Evolutionary conservation across 2,329 filamentous ascomycete genomes (phyloP).

Genomic region (Penicillium olsonii): DNA sequence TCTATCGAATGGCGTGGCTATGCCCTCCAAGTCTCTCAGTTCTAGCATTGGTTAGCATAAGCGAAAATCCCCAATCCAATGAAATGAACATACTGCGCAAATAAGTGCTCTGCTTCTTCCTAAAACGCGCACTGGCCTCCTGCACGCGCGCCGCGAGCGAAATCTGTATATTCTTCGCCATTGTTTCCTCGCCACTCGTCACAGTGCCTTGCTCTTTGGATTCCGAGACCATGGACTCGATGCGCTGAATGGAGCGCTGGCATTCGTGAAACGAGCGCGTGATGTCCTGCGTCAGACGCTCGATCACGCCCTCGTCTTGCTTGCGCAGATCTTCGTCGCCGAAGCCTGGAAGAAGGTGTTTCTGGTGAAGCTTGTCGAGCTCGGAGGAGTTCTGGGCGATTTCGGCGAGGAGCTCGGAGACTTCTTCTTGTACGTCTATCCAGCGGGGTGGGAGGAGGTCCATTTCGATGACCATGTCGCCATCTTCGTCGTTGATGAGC

Average conservation of each 20-base stretch:
- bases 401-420: constrained; percentile 76
- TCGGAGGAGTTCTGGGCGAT: constrained; percentile 81
- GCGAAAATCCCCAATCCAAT: background rate
- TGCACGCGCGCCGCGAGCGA: constrained; percentile 85
- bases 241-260: constrained; percentile 81
- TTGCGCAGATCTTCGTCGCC: constrained; percentile 90
- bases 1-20: constrained; percentile 53
- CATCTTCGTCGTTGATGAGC: constrained; percentile 82
- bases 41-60: constrained; percentile 50
- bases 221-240: constrained; percentile 85
- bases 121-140: constrained; percentile 85
- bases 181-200: constrained; percentile 82
- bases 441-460: constrained; percentile 91
- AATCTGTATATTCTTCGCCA: constrained; percentile 95
- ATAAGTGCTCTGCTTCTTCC: constrained; percentile 97
- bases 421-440: constrained; percentile 93
- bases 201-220: constrained; percentile 69
- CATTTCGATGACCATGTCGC: constrained; percentile 97
- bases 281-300: constrained; percentile 84
- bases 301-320: constrained; percentile 86
- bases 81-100: constrained; percentile 72
- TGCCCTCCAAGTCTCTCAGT: constrained; percentile 71
- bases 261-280: constrained; percentile 88
- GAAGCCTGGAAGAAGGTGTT: constrained; percentile 94
- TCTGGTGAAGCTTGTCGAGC: constrained; percentile 91